phyloP scores from a whole-genome alignment of 2,329 filamentous ascomycete genomes.

The Penicillium brasilianum region DNA sequence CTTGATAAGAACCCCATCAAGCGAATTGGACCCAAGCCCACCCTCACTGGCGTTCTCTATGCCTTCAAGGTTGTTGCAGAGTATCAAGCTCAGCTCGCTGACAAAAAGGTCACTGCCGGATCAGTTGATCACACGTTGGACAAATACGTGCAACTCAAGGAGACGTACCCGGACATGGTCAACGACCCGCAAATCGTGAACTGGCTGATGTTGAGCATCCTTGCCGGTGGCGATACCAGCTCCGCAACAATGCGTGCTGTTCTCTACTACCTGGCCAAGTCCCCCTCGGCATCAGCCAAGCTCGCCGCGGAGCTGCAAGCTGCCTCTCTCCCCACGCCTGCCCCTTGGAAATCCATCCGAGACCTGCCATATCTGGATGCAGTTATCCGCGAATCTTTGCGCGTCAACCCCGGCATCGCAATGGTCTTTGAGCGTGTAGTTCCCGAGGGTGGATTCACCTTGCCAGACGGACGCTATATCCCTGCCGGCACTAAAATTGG shows the following conservation, averaged over 20 bases:
- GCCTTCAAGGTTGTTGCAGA: constrained; percentile 29
- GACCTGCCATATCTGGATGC: constrained; percentile 54
- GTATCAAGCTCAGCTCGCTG: constrained; percentile 24
- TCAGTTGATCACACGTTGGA: constrained; percentile 45
- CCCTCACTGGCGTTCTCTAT: constrained; percentile 26
- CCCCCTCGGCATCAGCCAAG: constrained; percentile 19
- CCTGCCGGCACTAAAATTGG: constrained; percentile 43
- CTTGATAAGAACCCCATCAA: constrained; percentile 38
- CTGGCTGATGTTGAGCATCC: constrained; percentile 42
- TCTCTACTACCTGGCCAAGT: constrained; percentile 33
- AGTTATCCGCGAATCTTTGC: constrained; percentile 58
- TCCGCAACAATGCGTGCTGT: constrained; percentile 41
- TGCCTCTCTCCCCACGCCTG: constrained; percentile 22
- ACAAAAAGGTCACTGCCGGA: constrained; percentile 17
- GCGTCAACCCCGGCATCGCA: constrained; percentile 56
- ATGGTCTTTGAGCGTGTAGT: constrained; percentile 58
- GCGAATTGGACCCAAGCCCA: constrained; percentile 33
- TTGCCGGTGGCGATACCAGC: constrained; percentile 49
- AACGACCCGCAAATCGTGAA: constrained; percentile 45
- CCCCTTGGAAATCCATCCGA: constrained; percentile 28
- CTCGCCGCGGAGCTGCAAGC: constrained; percentile 26
- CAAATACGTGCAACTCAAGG: constrained; percentile 49
- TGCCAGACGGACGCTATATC: constrained; percentile 41
- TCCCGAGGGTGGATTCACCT: constrained; percentile 41
- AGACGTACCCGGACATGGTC: constrained; percentile 40